Base-by-base conservation (phyloP, 495 filamentous ascomycete genomes). In the Sabuloglossum arenarium region DNA sequence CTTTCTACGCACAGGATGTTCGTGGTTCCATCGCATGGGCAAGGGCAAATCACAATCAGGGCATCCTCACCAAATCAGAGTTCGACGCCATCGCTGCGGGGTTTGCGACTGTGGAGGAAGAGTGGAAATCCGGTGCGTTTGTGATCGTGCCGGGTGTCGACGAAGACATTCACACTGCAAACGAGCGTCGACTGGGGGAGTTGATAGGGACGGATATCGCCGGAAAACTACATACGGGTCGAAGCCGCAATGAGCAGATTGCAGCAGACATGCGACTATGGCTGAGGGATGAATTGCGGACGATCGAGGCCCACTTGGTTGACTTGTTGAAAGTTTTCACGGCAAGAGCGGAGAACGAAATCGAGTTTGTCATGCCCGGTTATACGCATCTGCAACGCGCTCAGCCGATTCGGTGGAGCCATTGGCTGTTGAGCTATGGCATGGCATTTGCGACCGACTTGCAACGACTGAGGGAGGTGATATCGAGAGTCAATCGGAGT, bases 331-430 rank as follows among this genome's bases (percentile, higher is more conserved):
- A 77, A 64, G 82, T 85, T 57, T 80, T 81, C 32, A 76, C 81
- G 55, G 73, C 72, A 24, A 75, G 88, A 21, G 87, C 90, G 23
- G 85, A 93, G 75, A 67, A 72, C 39, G 85, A 94, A 63, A 80
- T 94, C 54, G 78, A 82, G 45, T 73, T 72, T 45, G 63, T 71
- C 71, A 79, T 80, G 77, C 79, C 81, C 0, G 78, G 82, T 0
- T 97, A 97, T 69, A 95, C 89, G 4, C 89, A 96, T 66, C 69
- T 95, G 56, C 90, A 97, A 70, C 81, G 88, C 57, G 90, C 87
- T 28, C 87, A 94, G 71, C 88, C 88, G 11, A 79, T 95, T 58
- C 78, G 85, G 58, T 95, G 86, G 85, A 79, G 76, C 46, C 90
- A 95, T 65, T 93, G 84, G 84, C 67, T 95, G 59, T 72, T 94